These are phyloP conservation scores for Gossypium aridum DNA, from an alignment of 441 rosid genomes.

Conservation along the genomic window DNA sequence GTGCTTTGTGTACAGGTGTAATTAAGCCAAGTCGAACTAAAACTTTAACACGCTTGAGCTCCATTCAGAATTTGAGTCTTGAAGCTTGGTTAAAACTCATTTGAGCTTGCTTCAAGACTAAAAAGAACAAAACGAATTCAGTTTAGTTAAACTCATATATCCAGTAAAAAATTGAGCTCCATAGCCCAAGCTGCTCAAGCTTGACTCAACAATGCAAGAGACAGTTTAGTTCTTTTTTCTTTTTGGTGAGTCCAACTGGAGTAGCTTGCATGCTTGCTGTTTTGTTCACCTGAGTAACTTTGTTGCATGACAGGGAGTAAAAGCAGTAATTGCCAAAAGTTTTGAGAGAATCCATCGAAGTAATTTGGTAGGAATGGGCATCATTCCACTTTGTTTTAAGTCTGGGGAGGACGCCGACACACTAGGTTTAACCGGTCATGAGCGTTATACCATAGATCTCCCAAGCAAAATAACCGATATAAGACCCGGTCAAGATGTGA, in stretches of 20 bases:
- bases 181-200: background rate
- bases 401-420: slow-evolving; percentile 87
- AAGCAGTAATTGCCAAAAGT: slow-evolving; percentile 96
- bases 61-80: background rate
- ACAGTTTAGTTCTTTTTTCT: background rate
- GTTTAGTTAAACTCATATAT: background rate
- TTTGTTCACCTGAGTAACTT: background rate
- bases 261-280: background rate
- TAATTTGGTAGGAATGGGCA: slow-evolving; percentile 97
- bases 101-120: background rate
- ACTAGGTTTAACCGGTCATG: slow-evolving; percentile 82
- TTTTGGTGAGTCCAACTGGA: background rate
- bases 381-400: slow-evolving; percentile 87
- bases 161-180: background rate
- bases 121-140: background rate
- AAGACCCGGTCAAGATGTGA: slow-evolving; percentile 93
- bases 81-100: background rate
- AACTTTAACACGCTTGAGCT: background rate
- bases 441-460: slow-evolving; percentile 83
- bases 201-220: background rate
- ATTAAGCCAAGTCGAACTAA: background rate
- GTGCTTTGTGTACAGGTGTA: background rate
- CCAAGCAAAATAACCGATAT: slow-evolving; percentile 64
- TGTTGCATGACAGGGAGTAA: slow-evolving; percentile 61
- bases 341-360: slow-evolving; percentile 97